Evolutionary conservation across 192 early-diverging fungal genomes (phyloP).

Genomic region (Coemansia sp.): DNA sequence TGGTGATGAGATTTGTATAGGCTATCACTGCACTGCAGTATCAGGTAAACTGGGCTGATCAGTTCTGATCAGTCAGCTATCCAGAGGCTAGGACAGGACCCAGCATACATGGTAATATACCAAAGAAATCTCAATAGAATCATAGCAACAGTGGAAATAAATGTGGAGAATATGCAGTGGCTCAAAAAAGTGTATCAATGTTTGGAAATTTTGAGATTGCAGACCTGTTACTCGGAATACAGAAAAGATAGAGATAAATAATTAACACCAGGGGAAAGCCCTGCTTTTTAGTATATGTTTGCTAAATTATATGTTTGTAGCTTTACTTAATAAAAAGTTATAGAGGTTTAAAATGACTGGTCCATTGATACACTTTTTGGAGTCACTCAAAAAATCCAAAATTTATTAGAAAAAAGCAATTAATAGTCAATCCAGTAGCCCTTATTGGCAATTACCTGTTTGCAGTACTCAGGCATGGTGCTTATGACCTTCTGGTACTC

Average conservation of each 20-base stretch:
- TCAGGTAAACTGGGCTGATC: too few species aligned
- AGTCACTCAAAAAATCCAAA: neutral
- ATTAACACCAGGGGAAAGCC: neutral
- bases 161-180: too few species aligned
- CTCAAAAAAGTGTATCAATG: too few species aligned
- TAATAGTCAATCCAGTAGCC: neutral
- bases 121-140: too few species aligned
- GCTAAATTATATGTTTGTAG: neutral
- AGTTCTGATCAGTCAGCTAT: too few species aligned
- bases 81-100: too few species aligned
- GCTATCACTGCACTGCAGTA: too few species aligned
- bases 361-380: neutral
- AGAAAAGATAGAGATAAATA: neutral
- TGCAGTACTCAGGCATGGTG: neutral
- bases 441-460: neutral
- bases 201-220: neutral
- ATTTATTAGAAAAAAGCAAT: too few species aligned
- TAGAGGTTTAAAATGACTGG: neutral
- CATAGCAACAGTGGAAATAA: too few species aligned
- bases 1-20: too few species aligned
- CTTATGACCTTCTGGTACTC: slow-evolving; percentile 7
- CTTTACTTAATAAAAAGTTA: neutral
- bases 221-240: neutral
- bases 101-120: too few species aligned
- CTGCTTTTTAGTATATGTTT: neutral